These are phyloP conservation scores for Cercospora zeina DNA, from an alignment of 2,329 filamentous ascomycete genomes.

Conservation along the genomic window DNA sequence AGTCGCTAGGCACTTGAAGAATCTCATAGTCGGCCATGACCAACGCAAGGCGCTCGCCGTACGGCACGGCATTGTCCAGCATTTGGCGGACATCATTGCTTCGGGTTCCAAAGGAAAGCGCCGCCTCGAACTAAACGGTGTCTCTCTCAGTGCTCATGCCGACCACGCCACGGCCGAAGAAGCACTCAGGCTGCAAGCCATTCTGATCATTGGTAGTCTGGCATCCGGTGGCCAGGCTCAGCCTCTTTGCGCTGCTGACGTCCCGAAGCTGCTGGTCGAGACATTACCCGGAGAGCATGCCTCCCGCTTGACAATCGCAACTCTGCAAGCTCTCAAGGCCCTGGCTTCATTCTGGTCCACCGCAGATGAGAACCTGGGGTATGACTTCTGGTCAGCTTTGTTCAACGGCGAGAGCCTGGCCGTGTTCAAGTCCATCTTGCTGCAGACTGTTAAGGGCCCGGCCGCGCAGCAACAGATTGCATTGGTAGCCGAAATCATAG, in stretches of 20 bases:
- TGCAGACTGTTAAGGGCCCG: slow-evolving; percentile 55
- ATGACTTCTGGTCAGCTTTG: slow-evolving; percentile 45
- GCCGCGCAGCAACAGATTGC: slow-evolving; percentile 62
- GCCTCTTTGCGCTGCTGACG: slow-evolving; percentile 68
- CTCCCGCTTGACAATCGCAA: slow-evolving; percentile 67
- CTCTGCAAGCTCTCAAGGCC: slow-evolving; percentile 71
- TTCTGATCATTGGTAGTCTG: slow-evolving; percentile 81
- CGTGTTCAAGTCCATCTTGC: slow-evolving; percentile 66
- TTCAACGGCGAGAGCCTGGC: slow-evolving; percentile 64
- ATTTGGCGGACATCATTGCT: slow-evolving; percentile 57
- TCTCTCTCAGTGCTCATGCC: slow-evolving; percentile 36
- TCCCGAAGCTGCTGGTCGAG: slow-evolving; percentile 68
- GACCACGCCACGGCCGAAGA: slow-evolving; percentile 61
- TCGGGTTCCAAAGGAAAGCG: slow-evolving; percentile 49
- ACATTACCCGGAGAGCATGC: slow-evolving; percentile 63
- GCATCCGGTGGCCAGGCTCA: slow-evolving; percentile 78
- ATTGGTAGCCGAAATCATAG: slow-evolving; percentile 59
- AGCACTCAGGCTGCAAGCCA: slow-evolving; percentile 70
- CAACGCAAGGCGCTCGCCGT: slow-evolving; percentile 83
- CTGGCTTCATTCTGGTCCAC: slow-evolving; percentile 62
- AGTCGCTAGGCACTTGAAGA: slow-evolving; percentile 71
- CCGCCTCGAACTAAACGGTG: slow-evolving; percentile 53
- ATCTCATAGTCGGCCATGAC: slow-evolving; percentile 83
- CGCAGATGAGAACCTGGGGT: slow-evolving; percentile 17
- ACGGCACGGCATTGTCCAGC: slow-evolving; percentile 65